A percentile compares a stretch with the other conserved stretches of the same genome.
Conservation (phyloP, 805 yeast species). For the Saturnispora kantuleensis region DNA sequence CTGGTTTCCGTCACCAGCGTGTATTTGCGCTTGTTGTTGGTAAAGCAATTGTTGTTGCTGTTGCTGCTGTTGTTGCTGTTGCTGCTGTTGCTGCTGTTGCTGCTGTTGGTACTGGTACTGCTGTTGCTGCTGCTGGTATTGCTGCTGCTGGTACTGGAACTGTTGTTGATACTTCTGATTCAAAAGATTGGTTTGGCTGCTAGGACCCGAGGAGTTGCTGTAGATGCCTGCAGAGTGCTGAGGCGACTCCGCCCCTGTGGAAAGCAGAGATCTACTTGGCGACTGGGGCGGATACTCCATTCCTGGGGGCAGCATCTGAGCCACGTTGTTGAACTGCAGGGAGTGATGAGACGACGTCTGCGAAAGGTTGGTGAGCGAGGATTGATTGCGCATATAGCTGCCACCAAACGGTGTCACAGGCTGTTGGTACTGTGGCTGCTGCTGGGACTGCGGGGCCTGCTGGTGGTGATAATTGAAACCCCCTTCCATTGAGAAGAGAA, state of each 20-base stretch:
- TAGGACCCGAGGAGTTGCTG: background rate
- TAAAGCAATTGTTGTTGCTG: constrained; percentile 9
- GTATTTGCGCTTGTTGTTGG: constrained; percentile 9
- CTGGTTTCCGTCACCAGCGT: background rate
- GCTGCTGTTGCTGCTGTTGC: background rate
- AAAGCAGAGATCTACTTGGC: background rate
- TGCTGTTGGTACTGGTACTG: background rate
- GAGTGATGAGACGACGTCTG: background rate
- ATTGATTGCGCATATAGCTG: background rate
- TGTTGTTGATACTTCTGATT: constrained; percentile 14
- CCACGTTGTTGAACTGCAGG: background rate
- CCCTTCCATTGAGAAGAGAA: background rate
- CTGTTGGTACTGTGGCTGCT: background rate
- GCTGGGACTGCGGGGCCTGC: background rate
- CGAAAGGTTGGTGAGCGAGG: background rate
- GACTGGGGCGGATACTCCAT: background rate
- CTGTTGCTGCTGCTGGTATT: constrained; percentile 19
- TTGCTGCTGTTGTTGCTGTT: constrained; percentile 13
- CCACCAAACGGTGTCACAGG: background rate
- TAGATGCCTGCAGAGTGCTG: background rate
- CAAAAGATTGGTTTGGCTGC: background rate
- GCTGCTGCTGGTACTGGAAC: constrained; percentile 14
- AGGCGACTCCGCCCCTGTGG: background rate
- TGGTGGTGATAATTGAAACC: background rate
- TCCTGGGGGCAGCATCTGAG: background rate